Base-by-base conservation (phyloP, 1,139 yeast genomes). In the Waltiozyma sp. region DNA sequence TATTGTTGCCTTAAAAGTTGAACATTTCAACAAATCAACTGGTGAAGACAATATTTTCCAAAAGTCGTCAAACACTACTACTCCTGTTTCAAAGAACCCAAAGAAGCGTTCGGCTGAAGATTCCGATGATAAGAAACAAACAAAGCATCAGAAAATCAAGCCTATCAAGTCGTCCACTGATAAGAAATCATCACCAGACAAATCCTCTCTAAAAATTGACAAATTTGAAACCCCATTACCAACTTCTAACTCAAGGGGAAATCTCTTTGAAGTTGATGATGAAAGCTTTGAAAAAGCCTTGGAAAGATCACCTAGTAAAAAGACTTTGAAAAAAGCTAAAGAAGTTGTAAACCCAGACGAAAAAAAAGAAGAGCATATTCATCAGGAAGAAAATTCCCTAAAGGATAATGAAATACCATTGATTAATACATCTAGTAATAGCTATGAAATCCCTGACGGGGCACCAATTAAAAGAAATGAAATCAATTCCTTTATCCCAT, bases 41-140 rank as follows among this genome's bases (percentile, higher is more conserved):
- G 18, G 15, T 31, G 34, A 57, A 31, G 67, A 68, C 24, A 70
- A 70, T 47, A 62, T 68, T 3, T 70, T 70, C 54, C 75, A 71
- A 31, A n/a, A 14, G 49, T 54, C 68, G 0, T 45, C 56, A 15
- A 19, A 28, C 1, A 43, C 45, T 2, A 42, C 50, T 5, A 49
- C 57, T 0, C 49, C 51, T 9, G 49, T 47, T 5, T 28, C 40
- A 21, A 46, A 44, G 19, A 51, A 54, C 18, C 59, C 59, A 37
- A 48, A 46, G 28, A 55, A 54, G 37, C 55, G 59, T 44, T n/a
- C 41, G 14, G 44, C 48, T 19, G 51, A 49, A 21, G 35, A 40
- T 3, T 18, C 41, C 2, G 11, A 45, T 2, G 46, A 45, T 35
- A 18, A 18, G 9, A 35, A 35, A 19, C 23, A 9, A 3, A 49